Base-by-base conservation (phyloP, 2,329 filamentous ascomycete genomes). In the Penicillium sp. region DNA sequence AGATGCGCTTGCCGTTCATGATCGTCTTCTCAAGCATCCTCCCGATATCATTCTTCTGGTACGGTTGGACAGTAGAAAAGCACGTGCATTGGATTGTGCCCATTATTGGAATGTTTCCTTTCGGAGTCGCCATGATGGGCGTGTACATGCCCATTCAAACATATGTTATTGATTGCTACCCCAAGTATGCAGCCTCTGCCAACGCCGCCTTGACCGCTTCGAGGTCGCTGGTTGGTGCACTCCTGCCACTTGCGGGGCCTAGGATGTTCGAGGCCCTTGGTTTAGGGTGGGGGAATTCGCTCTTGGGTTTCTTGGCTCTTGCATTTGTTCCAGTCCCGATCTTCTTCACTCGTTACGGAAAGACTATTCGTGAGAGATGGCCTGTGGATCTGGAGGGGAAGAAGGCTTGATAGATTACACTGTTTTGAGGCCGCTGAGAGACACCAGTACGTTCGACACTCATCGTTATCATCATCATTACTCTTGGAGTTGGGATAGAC, bases 111-210 rank as follows among this genome's bases (percentile, higher is more conserved):
- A 84, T 85, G 2, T 77, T 79, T 0, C 77, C 87, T 3, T 83
- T 87, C 19, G 84, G 85, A 0, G 74, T 81, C 0, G 86, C 86
- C 0, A 82, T 85, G 57, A 84, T 88, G 51, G 78, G 85, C 0
- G 78, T 82, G 0, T 89, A 88, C 64, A 71, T 76, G 71, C 84
- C 84, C 35, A 82, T 85, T 48, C 84, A 87, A 55, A 87, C 85
- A 17, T 90, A 90, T 66, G 78, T 89, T 8, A 83, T 90, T 21
- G 86, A 89, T 63, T 83, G 81, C 61, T 82, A 82, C 17, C 76
- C 79, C 0, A 78, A 75, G 9, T 71, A 76, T 56, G 81, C 83
- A 0, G 83, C 82, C 0, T 78, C 73, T 55, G 83, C 83, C 0
- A 82, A 84, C 30, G 85, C 84, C 0, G 83, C 83, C 0, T 80